phyloP scores from a whole-genome alignment of 2,329 filamentous ascomycete species.

The Coniella lustricola region DNA sequence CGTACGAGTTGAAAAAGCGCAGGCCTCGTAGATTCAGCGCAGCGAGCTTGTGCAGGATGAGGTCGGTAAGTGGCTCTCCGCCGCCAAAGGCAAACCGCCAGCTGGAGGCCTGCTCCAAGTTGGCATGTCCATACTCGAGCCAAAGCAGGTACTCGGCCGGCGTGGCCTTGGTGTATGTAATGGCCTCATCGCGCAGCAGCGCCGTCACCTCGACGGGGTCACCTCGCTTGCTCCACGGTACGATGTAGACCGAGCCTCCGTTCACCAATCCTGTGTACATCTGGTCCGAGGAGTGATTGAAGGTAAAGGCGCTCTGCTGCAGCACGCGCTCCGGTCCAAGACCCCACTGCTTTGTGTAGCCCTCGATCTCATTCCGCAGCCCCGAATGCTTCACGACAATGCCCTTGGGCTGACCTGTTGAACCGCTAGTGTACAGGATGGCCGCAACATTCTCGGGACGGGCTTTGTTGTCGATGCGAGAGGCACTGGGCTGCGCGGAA shows the following conservation, averaged over 20 bases:
- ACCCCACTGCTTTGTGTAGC: conserved; percentile 10
- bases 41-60: not conserved
- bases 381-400: conserved; percentile 20
- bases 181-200: conserved; percentile 23
- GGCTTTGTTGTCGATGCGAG: conserved; percentile 6
- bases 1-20: conserved; percentile 14
- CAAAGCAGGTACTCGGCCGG: conserved; percentile 29
- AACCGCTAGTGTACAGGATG: conserved; percentile 22
- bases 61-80: conserved; percentile 23
- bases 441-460: conserved; percentile 14
- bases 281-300: conserved; percentile 28
- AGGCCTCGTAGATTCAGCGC: not conserved
- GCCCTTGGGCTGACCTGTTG: conserved; percentile 28
- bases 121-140: conserved; percentile 14
- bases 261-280: conserved; percentile 24
- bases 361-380: conserved; percentile 17
- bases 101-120: conserved; percentile 13
- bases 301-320: conserved; percentile 29
- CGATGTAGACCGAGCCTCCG: conserved; percentile 28
- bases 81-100: conserved; percentile 27
- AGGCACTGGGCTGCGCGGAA: not conserved
- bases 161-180: conserved; percentile 28
- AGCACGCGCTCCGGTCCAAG: conserved; percentile 21
- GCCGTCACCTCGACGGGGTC: conserved; percentile 26
- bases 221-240: conserved; percentile 20